Conservation (phyloP, 768 basidiomycete species). For the Lentinula lateritia region DNA sequence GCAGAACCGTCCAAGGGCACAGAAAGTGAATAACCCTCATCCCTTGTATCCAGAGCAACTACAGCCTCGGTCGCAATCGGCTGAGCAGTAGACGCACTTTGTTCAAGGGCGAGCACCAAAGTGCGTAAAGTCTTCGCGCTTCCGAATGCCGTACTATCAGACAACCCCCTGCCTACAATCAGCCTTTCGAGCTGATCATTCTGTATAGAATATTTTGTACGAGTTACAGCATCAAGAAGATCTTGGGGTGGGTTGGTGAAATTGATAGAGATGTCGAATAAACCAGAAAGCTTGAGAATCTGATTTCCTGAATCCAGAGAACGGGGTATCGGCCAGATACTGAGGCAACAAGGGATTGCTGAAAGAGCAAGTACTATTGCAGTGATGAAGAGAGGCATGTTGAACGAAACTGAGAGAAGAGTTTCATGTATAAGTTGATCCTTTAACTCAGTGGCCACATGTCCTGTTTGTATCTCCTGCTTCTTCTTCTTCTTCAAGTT, state of each 20-base stretch:
- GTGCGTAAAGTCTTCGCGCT: constrained; percentile 35
- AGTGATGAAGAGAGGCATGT: background rate
- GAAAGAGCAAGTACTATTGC: background rate
- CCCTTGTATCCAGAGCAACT: constrained; percentile 40
- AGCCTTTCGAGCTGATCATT: constrained; percentile 58
- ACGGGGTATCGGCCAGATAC: constrained; percentile 44
- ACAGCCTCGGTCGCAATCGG: constrained; percentile 51
- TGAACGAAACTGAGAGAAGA: background rate
- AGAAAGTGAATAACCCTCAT: constrained; percentile 55
- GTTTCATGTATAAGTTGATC: background rate
- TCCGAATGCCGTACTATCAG: constrained; percentile 31
- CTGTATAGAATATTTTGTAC: constrained; percentile 37
- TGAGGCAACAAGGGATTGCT: background rate
- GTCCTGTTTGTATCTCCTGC: background rate
- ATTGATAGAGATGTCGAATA: constrained; percentile 46
- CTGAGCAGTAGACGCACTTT: constrained; percentile 21
- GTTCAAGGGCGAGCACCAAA: constrained; percentile 38
- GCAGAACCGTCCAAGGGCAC: constrained; percentile 48
- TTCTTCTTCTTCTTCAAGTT: background rate
- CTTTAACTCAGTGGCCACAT: background rate
- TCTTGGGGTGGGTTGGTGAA: constrained; percentile 45
- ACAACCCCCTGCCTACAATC: constrained; percentile 51
- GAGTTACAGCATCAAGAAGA: constrained; percentile 49
- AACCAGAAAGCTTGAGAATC: constrained; percentile 39
- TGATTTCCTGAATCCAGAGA: constrained; percentile 36